Evolutionary conservation across 441 rosid genomes (phyloP), one percentile per base, ranked within the genome.

Genomic region (Syzygium syzygioides): DNA sequence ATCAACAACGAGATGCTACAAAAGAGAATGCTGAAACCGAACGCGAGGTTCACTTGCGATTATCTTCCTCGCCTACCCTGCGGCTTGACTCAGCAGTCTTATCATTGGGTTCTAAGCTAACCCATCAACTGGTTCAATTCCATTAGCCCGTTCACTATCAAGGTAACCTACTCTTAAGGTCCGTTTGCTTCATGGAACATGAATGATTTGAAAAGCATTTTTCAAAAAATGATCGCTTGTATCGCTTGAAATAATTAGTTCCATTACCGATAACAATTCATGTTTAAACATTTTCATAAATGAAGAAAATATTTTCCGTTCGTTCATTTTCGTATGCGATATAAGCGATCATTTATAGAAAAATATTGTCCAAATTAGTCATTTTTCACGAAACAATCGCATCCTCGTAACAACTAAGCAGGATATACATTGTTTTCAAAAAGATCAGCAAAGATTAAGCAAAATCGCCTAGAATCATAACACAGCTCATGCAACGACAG

Each of bases 351-450:
- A 7, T 45, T 45, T 45, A 45, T 45, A 45, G 1, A 8, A 45
- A 45, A 45, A 45, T 45, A 45, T 45, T 7, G 2, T 2, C 48
- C 9, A 45, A 45, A 45, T 45, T 45, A 45, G 8, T 45, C 9
- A 45, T 45, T 45, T 7, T 45, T 45, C 48, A 8, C 48, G 48
- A 45, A 45, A 45, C 48, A 45, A 45, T 7, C 9, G 48, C 9
- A 45, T 7, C 2, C 48, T 7, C 7, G 48, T 7, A 76, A 23
- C n/a, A 41, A 76, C 4, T 3, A 41, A 6, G 52, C 52, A 37
- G 14, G 26, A 41, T 1, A 37, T 41, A 13, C 17, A 14, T 0
- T 0, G 26, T 23, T 41, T 76, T 76, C n/a, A 0, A 5, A 41
- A 2, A 37, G 6, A 18, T 19, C 13, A 3, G 28, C 52, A 76